Base-by-base conservation (phyloP, 2,329 filamentous ascomycete genomes). In the Pseudogymnoascus sp. region DNA sequence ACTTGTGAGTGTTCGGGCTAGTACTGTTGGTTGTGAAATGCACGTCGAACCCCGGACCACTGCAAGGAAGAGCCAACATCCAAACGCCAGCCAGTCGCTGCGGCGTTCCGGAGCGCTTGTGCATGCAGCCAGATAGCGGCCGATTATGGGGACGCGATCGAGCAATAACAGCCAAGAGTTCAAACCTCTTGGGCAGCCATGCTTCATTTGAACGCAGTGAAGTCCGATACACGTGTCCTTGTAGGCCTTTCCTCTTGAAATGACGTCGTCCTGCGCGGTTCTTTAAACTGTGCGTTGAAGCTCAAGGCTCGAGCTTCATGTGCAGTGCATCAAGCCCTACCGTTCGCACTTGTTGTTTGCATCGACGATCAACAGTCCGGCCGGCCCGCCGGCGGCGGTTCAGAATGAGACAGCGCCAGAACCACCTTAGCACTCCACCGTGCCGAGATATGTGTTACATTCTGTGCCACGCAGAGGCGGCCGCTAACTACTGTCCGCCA, bases 21-120 rank as follows among this genome's bases (percentile, higher is more conserved):
- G n/a, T n/a, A 35, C 47, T 53, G 47, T 53, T 53, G 47, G 47
- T 53, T 53, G 47, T 53, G 47, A 53, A 53, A 53, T 53, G 47
- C 47, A 53, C 47, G 28, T 33, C 47, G 47, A 53, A 53, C 28
- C 47, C 47, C 28, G 28, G 25, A 12, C 47, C n/a, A 53, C 47
- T 33, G 15, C 47, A 53, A 53, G 47, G 47, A 53, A 53, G 47
- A 35, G 47, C 47, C 47, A 33, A 53, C 47, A 53, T 53, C 15
- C 47, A 53, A 53, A 53, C 47, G 47, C 28, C 47, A 53, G 47
- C 47, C 47, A 53, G 47, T 53, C 15, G 9, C 47, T 53, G 28
- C 47, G 20, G 28, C 28, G 28, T 53, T 53, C 47, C 28, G 47
- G 8, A 33, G 47, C 47, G 47, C 47, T 35, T 53, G 47, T 33